These are phyloP conservation scores for Oropetium thomaeum DNA, from an alignment of 176 grass and related monocot genomes.

Conservation along the genomic window DNA sequence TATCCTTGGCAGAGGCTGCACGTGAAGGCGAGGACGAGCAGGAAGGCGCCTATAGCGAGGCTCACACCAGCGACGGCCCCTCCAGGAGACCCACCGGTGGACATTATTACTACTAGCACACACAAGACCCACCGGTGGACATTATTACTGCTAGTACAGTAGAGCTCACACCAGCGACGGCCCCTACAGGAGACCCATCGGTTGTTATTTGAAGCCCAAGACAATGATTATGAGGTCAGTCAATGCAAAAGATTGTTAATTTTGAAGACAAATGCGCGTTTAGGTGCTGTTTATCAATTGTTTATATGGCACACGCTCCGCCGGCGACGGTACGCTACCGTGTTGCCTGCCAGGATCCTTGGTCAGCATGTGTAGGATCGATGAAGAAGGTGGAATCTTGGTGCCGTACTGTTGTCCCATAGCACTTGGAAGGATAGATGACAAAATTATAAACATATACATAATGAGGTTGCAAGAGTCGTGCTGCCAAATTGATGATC, in stretches of 20 bases:
- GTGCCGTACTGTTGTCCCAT: not conserved
- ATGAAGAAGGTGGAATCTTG: not conserved
- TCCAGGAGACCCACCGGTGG: not conserved
- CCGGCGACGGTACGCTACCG: constrained; percentile 3
- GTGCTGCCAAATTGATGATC: not conserved
- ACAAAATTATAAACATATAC: not conserved
- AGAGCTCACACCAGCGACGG: too few relatives aligned
- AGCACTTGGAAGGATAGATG: not conserved
- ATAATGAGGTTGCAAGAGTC: not conserved
- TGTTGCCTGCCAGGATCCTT: not conserved
- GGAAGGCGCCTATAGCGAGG: not conserved
- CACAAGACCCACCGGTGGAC: not conserved
- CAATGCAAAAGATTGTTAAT: not conserved
- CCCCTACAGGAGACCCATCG: not conserved
- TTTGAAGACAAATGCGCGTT: constrained; percentile 17
- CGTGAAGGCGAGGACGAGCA: not conserved
- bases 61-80: not conserved
- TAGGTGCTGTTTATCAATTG: not conserved
- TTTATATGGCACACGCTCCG: constrained; percentile 1
- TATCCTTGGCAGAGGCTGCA: constrained; percentile 10
- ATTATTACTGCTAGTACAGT: too few relatives aligned
- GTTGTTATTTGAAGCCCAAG: too few relatives aligned
- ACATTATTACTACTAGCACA: too few relatives aligned
- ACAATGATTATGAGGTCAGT: not conserved
- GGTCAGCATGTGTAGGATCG: not conserved